Base-by-base conservation (phyloP, 306 rosid species). In the Casuarina glauca region DNA sequence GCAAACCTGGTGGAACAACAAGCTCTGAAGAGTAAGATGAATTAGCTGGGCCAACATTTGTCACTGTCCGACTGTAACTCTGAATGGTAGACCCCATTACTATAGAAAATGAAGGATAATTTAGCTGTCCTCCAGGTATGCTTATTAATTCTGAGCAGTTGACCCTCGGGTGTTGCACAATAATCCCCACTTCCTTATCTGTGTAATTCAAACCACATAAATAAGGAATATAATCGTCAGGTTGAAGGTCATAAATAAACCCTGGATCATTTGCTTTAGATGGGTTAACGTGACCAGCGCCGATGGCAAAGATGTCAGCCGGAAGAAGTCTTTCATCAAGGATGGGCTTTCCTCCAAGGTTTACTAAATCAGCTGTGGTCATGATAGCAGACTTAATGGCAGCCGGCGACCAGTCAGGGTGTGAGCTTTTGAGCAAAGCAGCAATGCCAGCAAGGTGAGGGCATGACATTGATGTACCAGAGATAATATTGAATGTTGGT, bases 341-440 rank as follows among this genome's bases (percentile, higher is more conserved):
- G 35, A 87, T 80, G 12, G 81, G 73, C 0, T 2, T 68, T 0
- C 85, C 88, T 42, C 42, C 76, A 46, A 82, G 81, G 12, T 84
- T 84, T 2, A 74, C 19, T 2, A 3, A 1, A 26, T 35, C 4
- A 15, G 86, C 88, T 6, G 76, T 82, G 38, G 88, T 87, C 86
- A 87, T 80, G 64, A 82, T 84, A 3, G 91, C 87, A 32, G 90
- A 91, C 17, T 89, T 91, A 69, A 89, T 83, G 8, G 87, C 87
- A 11, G 91, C 93, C 0, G 87, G 93, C 2, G 91, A 87, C 96
- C 90, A 91, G 35, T 87, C 85, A 38, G 89, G 90, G 81, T 87
- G 91, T 12, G 91, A 79, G 76, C 82, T 86, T 74, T 75, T 84
- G 69, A 91, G 80, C 82, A 89, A 12, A 58, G 92, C 87, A 0